Base-by-base conservation (phyloP, 768 basidiomycete species). In the Suillus hirtellus region DNA sequence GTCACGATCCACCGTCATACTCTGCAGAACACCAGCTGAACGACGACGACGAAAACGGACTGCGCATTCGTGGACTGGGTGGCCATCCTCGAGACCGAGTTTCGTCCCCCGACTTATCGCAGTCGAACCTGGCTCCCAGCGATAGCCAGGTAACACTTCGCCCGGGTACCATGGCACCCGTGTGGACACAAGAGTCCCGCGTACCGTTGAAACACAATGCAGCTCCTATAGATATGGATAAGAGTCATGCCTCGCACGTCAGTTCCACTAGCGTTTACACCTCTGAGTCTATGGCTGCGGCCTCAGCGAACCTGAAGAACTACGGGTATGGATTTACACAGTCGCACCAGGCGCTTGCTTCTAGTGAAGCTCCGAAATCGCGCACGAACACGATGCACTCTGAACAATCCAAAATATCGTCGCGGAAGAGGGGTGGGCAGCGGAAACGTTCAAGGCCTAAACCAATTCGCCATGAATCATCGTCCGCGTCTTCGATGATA, bases 11-110 rank as follows among this genome's bases (percentile, higher is more conserved):
- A 10, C 19, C 31, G 31, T 11, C 50, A 53, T 53, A 53, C 31
- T 53, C 50, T 34, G 19, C 38, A 19, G 38, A 40, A 17, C 9
- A 21, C 37, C 55, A 56, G 21, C 14, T 38, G 37, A 27, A 24
- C 17, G 40, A 40, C 14, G 80, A 78, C 19, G 79, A 78, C 17
- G 68, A 73, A 7, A 79, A 79, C 1, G 70, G 77, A 21, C 78
- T 81, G 12, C 77, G 77, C 62, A 71, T 80, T 40, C 76, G 71
- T 55, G 71, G 73, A 14, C 56, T 67, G n/a, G 68, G 63, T 21
- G 47, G 60, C 24, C 47, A 60, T 10, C 65, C 64, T 19, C 47
- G 55, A 9, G 67, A 66, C 37, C 63, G 64, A 27, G 59, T 62
- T 17, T 61, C 27, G 12, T 63, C 62, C 9, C 64, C 64, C 12